These are phyloP conservation scores for Hordeum pubiflorum DNA, from an alignment of 202 grass and related monocot genomes.

Conservation along the genomic window DNA sequence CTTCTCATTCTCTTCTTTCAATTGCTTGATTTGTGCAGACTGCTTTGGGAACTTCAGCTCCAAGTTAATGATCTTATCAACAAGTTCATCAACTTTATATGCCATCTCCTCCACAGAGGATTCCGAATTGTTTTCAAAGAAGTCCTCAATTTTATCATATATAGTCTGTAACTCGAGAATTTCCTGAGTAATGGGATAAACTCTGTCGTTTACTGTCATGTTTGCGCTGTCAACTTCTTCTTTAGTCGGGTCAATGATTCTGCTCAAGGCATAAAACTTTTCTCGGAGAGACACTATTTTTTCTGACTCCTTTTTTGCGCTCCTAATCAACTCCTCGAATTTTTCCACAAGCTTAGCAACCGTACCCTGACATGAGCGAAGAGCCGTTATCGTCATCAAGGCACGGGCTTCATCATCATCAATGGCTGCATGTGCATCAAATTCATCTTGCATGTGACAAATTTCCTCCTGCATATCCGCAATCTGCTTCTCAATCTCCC, in stretches of 20 bases:
- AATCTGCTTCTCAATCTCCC: constrained; percentile 84
- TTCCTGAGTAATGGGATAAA: constrained; percentile 22
- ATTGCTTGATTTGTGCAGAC: constrained; percentile 52
- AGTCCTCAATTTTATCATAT: constrained; percentile 54
- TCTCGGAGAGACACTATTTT: constrained; percentile 40
- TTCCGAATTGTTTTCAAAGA: constrained; percentile 58
- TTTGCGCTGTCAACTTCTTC: background rate
- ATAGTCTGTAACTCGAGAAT: constrained; percentile 45
- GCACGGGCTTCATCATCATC: constrained; percentile 64
- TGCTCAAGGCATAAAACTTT: constrained; percentile 45
- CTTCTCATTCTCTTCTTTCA: constrained; percentile 53
- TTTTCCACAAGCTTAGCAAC: constrained; percentile 41
- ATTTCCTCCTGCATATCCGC: constrained; percentile 58
- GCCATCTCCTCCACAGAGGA: constrained; percentile 53
- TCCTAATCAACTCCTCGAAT: constrained; percentile 48
- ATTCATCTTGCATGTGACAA: constrained; percentile 54
- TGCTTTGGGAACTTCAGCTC: constrained; percentile 70
- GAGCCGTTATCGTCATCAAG: constrained; percentile 62
- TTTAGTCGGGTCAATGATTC: constrained; percentile 10
- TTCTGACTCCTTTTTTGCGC: constrained; percentile 38
- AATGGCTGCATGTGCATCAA: constrained; percentile 48
- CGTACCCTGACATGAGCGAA: constrained; percentile 66
- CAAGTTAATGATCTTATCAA: constrained; percentile 64
- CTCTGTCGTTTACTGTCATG: background rate
- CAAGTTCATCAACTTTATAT: constrained; percentile 71